Evolutionary conservation across 371 early-diverging fungal species (phyloP).

Genomic region (Mycotypha africana): DNA sequence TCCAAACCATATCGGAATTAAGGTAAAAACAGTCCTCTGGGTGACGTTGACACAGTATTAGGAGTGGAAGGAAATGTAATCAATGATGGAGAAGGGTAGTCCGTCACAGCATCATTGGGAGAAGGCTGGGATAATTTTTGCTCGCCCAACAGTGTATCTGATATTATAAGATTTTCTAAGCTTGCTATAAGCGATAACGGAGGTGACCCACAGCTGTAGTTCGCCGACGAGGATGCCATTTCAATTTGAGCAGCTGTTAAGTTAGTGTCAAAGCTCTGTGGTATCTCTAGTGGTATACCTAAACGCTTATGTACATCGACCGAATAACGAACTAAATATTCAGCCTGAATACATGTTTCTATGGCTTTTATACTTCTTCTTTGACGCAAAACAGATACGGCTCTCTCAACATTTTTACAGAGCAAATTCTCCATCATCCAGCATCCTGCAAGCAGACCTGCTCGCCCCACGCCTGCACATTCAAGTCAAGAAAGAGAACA

Average conservation of each 20-base stretch:
- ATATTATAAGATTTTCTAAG: conserved; percentile 3
- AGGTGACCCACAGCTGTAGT: neutral
- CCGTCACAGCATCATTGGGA: no score
- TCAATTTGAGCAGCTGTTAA: neutral
- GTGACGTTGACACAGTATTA: no score
- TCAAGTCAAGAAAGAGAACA: no score
- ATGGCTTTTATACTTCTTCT: conserved; percentile 63
- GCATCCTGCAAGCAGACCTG: conserved; percentile 74
- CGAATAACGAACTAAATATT: conserved; percentile 52
- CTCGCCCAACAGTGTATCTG: no score
- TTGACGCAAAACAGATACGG: conserved; percentile 49
- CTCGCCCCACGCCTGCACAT: conserved; percentile 67
- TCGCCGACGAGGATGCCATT: neutral
- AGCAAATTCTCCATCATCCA: conserved; percentile 57
- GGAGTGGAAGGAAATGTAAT: no score
- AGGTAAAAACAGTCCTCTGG: no score
- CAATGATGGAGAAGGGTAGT: no score
- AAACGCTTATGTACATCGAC: no score
- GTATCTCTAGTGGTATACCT: conserved; percentile 9
- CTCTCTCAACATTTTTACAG: conserved; percentile 45
- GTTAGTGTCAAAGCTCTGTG: neutral
- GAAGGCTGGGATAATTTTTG: no score
- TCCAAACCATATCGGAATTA: no score
- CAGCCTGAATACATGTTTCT: conserved; percentile 63
- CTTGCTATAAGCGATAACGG: conserved; percentile 10